Base-by-base conservation (phyloP, 768 basidiomycete species). In the Scleroderma citrinum region DNA sequence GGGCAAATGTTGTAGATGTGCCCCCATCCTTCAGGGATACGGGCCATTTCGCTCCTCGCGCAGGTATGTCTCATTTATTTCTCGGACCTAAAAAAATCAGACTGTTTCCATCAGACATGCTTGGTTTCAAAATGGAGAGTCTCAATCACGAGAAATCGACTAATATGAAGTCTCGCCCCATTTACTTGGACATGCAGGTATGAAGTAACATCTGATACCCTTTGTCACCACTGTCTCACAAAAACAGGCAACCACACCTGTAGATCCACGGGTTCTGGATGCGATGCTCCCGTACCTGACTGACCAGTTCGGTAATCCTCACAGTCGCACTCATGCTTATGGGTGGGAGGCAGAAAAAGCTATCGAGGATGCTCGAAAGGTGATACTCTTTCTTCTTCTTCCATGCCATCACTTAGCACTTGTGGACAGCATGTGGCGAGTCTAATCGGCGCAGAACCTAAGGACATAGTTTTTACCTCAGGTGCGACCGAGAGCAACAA, bases 401-500 rank as follows among this genome's bases (percentile, higher is more conserved):
- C 23, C 5, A 34, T 14, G 19, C 14, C 44, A 46, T 17, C 5
- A 7, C 31, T 49, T 49, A 44, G 30, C 47, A 21, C 21, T 48
- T 23, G 29, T 21, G 34, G 30, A 30, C 59, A 97, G 90, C 77
- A 95, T 61, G 75, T 98, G 29, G 96, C 96, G 29, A 83, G 87
- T 60, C 72, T 99, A 47, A 87, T 99, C 66, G 92, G 94, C 31
- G 96, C 96, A 5, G 89, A 94, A 54, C 69, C 85, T 10, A 99
- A 99, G 71, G 96, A 98, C 66, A 84, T 99, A 42, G 76, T 99
- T 29, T 97, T 98, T 71, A 99, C 96, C 7, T 95, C 92, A 24
- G 96, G 96, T 23, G 96, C 96, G 13, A 99, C 96, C 1, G 96
- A 99, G 70, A 84, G 87, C 21, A 99, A 99, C 63, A 99, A 99